Conservation (phyloP, 164 flowering plant species). For the Litsea cubeba region DNA sequence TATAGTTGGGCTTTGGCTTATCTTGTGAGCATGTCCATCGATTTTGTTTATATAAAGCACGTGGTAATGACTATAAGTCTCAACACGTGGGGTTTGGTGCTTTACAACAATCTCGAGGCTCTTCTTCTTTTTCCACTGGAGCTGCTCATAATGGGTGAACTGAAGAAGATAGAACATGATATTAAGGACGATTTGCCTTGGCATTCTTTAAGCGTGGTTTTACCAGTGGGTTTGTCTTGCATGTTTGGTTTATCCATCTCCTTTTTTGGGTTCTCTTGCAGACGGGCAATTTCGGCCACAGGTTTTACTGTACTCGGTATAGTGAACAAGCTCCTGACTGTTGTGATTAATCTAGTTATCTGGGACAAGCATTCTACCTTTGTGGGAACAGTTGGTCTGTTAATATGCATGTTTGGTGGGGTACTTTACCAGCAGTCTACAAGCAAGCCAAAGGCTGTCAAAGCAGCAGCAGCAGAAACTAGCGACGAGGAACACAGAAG, state of each 20-base stretch:
- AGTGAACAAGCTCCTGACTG: slow-evolving; percentile 83
- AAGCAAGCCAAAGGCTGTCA: slow-evolving; percentile 46
- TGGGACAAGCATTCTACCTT: slow-evolving; percentile 95
- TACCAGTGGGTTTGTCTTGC: slow-evolving; percentile 84
- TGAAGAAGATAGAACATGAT: slow-evolving; percentile 87
- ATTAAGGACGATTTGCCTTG: slow-evolving; percentile 72
- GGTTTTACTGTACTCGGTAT: slow-evolving; percentile 98
- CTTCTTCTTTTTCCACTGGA: slow-evolving; percentile 82
- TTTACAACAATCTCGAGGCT: slow-evolving; percentile 93
- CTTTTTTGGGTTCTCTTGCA: slow-evolving; percentile 95
- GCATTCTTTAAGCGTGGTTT: slow-evolving; percentile 65
- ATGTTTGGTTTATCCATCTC: slow-evolving; percentile 89
- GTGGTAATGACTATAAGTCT: slow-evolving; percentile 94
- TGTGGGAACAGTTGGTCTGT: slow-evolving; percentile 82
- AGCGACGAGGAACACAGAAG: slow-evolving; percentile 54
- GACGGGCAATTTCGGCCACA: slow-evolving; percentile 90
- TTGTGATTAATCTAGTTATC: slow-evolving; percentile 75
- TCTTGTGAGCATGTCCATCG: slow-evolving; percentile 84
- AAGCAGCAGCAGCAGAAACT: slow-evolving; percentile 25
- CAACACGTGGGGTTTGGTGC: slow-evolving; percentile 92
- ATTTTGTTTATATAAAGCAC: slow-evolving; percentile 93
- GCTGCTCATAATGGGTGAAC: slow-evolving; percentile 84
- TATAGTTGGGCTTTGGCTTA: slow-evolving; percentile 94
- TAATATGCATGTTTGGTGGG: slow-evolving; percentile 93
- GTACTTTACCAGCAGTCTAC: slow-evolving; percentile 86